phyloP scores from a whole-genome alignment of 768 basidiomycete genomes.

The Chalciporus sphaerocephalus region DNA sequence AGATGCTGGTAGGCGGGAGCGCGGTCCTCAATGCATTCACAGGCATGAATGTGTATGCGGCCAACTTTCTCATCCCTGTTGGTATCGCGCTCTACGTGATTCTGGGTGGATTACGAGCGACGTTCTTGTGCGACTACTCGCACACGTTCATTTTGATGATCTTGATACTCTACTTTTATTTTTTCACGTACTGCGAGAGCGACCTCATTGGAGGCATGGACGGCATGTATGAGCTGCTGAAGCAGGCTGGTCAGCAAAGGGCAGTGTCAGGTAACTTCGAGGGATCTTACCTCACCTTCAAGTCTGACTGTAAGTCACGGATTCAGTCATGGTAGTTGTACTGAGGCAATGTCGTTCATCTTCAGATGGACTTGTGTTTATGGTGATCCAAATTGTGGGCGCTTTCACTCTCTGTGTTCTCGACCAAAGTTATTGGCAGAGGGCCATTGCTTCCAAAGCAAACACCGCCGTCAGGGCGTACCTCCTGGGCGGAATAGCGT shows the following conservation, averaged over 20 bases:
- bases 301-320: conserved; percentile 24
- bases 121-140: conserved; percentile 31
- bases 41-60: conserved; percentile 38
- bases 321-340: neutral
- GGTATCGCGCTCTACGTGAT: conserved; percentile 38
- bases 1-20: conserved; percentile 36
- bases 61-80: conserved; percentile 39
- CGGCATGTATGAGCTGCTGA: conserved; percentile 34
- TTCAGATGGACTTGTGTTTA: conserved; percentile 13
- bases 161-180: conserved; percentile 35
- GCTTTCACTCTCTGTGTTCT: conserved; percentile 17
- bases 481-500: conserved; percentile 37
- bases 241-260: conserved; percentile 19
- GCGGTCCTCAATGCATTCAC: conserved; percentile 38
- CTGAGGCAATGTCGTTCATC: neutral
- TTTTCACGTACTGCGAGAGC: conserved; percentile 27
- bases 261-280: conserved; percentile 36
- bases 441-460: conserved; percentile 37
- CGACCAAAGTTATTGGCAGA: conserved; percentile 34
- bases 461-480: conserved; percentile 34
- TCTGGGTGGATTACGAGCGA: conserved; percentile 33
- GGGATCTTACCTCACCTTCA: conserved; percentile 37
- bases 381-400: conserved; percentile 17
- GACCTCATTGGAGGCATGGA: conserved; percentile 37
- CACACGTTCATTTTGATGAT: conserved; percentile 37